Percentiles rank a stretch among this genome's conserved stretches.
phyloP scores from a whole-genome alignment of 441 rosid species.

The Aquilaria agallochum region DNA sequence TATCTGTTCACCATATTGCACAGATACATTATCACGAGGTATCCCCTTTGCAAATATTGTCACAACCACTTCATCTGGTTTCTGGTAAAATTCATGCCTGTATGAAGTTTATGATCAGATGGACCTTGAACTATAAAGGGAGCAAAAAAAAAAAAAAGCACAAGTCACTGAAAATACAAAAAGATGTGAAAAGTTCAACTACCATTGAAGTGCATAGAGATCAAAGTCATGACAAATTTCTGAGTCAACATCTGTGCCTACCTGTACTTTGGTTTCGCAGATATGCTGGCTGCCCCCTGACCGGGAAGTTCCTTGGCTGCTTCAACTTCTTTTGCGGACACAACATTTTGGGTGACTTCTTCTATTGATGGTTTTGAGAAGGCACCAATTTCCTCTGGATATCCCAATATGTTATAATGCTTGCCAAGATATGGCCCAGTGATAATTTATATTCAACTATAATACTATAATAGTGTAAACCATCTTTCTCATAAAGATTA shows the following conservation, averaged over 20 bases:
- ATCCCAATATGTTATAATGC: not conserved
- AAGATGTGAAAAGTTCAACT: slow-evolving; percentile 1
- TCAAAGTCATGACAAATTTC: not conserved
- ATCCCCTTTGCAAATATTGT: slow-evolving; percentile 72
- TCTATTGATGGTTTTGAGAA: slow-evolving; percentile 18
- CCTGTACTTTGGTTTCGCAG: slow-evolving; percentile 62
- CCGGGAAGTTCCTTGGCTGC: slow-evolving; percentile 13
- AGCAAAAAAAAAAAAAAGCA: not conserved
- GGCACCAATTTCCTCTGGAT: slow-evolving; percentile 30
- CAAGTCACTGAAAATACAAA: not conserved
- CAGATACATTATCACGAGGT: slow-evolving; percentile 36
- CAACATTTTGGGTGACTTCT: slow-evolving; percentile 9
- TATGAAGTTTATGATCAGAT: slow-evolving; percentile 11
- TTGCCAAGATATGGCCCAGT: too few relatives aligned
- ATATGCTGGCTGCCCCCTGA: slow-evolving; percentile 13
- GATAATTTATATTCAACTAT: too few relatives aligned
- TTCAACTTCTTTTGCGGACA: slow-evolving; percentile 19
- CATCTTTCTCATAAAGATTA: too few relatives aligned
- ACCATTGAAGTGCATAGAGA: not conserved
- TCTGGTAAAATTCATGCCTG: slow-evolving; percentile 83
- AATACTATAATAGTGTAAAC: too few relatives aligned
- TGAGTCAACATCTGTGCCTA: slow-evolving; percentile 13
- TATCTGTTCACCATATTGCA: slow-evolving; percentile 75
- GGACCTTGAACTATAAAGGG: not conserved
- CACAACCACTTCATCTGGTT: slow-evolving; percentile 72